These are phyloP conservation scores for Chlorella variabilis DNA, from an alignment of 163 green algal genomes.

Conservation along the genomic window DNA sequence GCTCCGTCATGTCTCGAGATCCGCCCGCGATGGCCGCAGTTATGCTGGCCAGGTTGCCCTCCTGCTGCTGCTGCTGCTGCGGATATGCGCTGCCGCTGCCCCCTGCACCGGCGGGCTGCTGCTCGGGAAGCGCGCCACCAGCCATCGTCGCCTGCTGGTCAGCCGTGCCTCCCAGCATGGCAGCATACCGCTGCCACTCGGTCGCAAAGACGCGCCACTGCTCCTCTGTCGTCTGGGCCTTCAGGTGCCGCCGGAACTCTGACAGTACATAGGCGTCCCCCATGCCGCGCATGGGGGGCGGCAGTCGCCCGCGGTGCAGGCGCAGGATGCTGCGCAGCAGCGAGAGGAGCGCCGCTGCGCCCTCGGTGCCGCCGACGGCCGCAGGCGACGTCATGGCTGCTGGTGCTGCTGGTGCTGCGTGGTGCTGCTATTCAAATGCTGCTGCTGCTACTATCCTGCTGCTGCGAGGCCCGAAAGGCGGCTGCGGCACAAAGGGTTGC, in stretches of 20 bases:
- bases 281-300: constrained; percentile 69
- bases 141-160: constrained; percentile 21
- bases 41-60: background rate
- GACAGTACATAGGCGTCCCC: constrained; percentile 69
- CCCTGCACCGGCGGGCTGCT: too few species aligned
- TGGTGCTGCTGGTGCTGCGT: background rate
- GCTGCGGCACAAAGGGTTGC: background rate
- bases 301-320: constrained; percentile 64
- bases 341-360: constrained; percentile 21
- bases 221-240: constrained; percentile 54
- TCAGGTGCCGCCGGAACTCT: constrained; percentile 77
- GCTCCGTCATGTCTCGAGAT: constrained; percentile 48
- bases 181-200: constrained; percentile 77
- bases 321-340: constrained; percentile 72
- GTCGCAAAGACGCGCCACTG: constrained; percentile 77
- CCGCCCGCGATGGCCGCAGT: constrained; percentile 19
- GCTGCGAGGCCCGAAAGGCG: background rate
- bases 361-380: background rate
- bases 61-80: background rate
- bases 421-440: background rate
- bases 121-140: too few species aligned
- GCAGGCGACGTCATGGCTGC: background rate
- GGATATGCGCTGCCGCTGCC: background rate
- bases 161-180: constrained; percentile 59
- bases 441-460: background rate